Conservation (phyloP, 106 monocot species). For the Dendrobium huoshanense region DNA sequence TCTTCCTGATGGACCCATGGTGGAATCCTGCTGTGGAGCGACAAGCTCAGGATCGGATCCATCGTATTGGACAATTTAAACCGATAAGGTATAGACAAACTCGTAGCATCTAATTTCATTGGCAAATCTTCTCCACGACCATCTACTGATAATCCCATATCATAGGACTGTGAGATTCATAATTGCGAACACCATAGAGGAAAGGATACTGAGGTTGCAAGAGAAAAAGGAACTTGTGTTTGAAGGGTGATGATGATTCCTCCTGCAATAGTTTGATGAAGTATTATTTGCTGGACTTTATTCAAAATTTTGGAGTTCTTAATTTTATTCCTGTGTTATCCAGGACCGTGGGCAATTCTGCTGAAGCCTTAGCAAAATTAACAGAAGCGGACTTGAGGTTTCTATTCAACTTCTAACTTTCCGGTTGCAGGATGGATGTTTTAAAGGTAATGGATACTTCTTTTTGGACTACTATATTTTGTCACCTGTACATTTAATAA, state of each 20-base stretch:
- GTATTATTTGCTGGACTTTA: not conserved
- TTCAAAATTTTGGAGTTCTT: not conserved
- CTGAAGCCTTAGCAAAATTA: conserved; percentile 66
- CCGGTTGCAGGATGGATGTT: not conserved
- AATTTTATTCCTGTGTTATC: conserved; percentile 2
- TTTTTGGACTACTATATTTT: not conserved
- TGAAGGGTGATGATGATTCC: conserved; percentile 50
- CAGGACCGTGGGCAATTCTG: conserved; percentile 69
- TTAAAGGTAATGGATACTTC: not conserved
- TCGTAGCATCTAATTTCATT: not conserved
- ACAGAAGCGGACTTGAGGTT: conserved; percentile 74
- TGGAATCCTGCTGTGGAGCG: conserved; percentile 95
- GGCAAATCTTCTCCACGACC: not conserved
- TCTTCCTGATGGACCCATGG: conserved; percentile 97
- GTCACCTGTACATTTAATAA: not conserved
- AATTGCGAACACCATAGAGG: conserved; percentile 71
- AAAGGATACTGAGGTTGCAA: conserved; percentile 77
- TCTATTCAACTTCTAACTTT: conserved; percentile 31
- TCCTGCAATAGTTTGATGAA: conserved; percentile 1
- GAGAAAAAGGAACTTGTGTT: conserved; percentile 80
- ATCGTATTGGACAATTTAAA: conserved; percentile 83
- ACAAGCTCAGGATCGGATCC: conserved; percentile 91
- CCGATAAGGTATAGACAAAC: conserved; percentile 57
- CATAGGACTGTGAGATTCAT: conserved; percentile 69
- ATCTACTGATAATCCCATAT: not conserved